Base-by-base conservation (phyloP, 805 yeast species). In the Metschnikowia arizonensis region DNA sequence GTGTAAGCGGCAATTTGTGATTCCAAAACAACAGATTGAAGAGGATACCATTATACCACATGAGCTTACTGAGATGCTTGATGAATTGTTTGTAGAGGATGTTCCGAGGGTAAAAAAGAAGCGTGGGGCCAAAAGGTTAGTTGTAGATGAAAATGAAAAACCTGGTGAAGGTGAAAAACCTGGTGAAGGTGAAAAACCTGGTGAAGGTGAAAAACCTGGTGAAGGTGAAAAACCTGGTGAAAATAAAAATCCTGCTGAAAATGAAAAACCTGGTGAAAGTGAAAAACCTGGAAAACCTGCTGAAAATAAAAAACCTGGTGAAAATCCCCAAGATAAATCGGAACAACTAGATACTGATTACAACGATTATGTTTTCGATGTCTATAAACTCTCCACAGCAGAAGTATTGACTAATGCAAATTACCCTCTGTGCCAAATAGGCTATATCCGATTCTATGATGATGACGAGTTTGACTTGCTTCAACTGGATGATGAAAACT, bases 281-380 rank as follows among this genome's bases (percentile, higher is more conserved):
- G n/a, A n/a, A n/a, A n/a, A n/a, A n/a, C n/a, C n/a, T n/a, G n/a
- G n/a, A n/a, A n/a, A n/a, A n/a, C n/a, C n/a, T n/a, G n/a, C n/a
- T n/a, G n/a, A n/a, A n/a, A n/a, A n/a, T n/a, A n/a, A n/a, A n/a
- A n/a, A n/a, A n/a, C n/a, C n/a, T n/a, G n/a, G 5, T 3, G 8
- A 15, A n/a, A 6, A 18, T 12, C 18, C 21, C n/a, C n/a, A n/a
- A n/a, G n/a, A n/a, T n/a, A n/a, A n/a, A n/a, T n/a, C n/a, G n/a
- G 24, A 21, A 4, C 24, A 21, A 23, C 11, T 8, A 2, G 32
- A 26, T 8, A 11, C 23, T 6, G 40, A 28, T n/a, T 30, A 14
- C 29, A 47, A 45, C 21, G 96, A 87, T 35, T 91, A 88, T 55
- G 98, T 91, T 15, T 91, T 88, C 58, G 99, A 91, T 64, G 89